Evolutionary conservation across 164 flowering plant species (phyloP).

Genomic region (Kingdonia uniflora): DNA sequence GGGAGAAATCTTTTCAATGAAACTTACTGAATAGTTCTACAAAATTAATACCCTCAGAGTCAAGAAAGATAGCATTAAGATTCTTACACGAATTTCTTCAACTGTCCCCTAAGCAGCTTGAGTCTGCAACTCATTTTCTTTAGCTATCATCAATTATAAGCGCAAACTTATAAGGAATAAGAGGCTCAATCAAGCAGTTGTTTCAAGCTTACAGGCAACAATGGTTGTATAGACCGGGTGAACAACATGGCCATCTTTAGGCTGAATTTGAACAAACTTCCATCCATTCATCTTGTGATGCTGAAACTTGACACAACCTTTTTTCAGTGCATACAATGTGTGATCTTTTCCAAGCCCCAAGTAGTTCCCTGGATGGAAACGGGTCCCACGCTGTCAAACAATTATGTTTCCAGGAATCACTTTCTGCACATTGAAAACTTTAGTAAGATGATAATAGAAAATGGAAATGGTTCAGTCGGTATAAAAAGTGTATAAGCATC

Average conservation of each 20-base stretch:
- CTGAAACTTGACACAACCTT: constrained; percentile 81
- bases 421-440: constrained; percentile 36
- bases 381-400: constrained; percentile 86
- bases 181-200: constrained; percentile 9
- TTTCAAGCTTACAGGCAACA: constrained; percentile 9
- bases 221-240: constrained; percentile 52
- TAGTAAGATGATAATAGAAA: too few species aligned
- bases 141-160: too few species aligned
- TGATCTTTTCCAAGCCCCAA: constrained; percentile 94
- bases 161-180: too few species aligned
- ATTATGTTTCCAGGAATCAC: constrained; percentile 94
- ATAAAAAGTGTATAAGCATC: too few species aligned
- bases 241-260: constrained; percentile 74
- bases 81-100: too few species aligned
- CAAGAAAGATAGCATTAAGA: too few species aligned
- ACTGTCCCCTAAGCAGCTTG: too few species aligned
- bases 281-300: constrained; percentile 60
- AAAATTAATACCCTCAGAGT: too few species aligned
- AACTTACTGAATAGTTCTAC: too few species aligned
- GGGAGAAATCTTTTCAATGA: too few species aligned
- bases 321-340: constrained; percentile 83
- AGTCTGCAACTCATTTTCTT: too few species aligned
- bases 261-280: constrained; percentile 85
- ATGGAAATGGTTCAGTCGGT: too few species aligned
- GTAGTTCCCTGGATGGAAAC: constrained; percentile 92